Evolutionary conservation across 768 basidiomycete species (phyloP), one percentile per base, ranked within the genome.

Genomic region (Pleurotus tuoliensis): DNA sequence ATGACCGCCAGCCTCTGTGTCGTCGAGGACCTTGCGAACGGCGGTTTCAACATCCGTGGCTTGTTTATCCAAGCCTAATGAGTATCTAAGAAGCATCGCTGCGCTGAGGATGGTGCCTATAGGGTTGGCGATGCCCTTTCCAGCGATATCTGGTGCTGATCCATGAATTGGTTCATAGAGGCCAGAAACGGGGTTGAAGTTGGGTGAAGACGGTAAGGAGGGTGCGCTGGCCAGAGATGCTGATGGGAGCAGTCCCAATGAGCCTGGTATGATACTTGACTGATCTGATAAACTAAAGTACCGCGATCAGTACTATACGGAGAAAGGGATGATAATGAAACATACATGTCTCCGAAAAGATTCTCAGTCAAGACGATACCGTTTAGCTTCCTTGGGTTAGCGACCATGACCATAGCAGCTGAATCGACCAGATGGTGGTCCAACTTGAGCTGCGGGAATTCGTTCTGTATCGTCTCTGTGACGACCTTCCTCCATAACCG

Each of bases 91-190:
- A 58, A 97, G 86, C 86, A 97, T 84, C 12, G 94, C 94, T 15
- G 89, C 90, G 53, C 92, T 94, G 57, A 97, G 88, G 68, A 97
- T 96, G 13, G 94, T 95, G 52, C 94, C 94, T 64, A 97, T 84
- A 37, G 94, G 94, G 69, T 97, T 97, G 62, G 94, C 94, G 64
- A 95, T 92, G 15, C 90, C 90, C 69, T 90, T 77, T 1, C 92
- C 93, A n/a, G 94, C 92, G 59, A 97, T 97, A 66, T 96, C 94
- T 51, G 94, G 94, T 1, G 94, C 94, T 43, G 92, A 93, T 50
- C 92, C 92, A 66, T 96, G 94, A 61, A 97, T 97, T 49, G 97
- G 97, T 73, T 99, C 97, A 77, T 99, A 99, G 43, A 99, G 76
- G 41, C 97, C 97, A 15, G 82, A 72, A 2, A 90, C 89, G 5